These are phyloP conservation scores for Metschnikowia anglica DNA, from an alignment of 805 yeast species.

Conservation along the genomic window DNA sequence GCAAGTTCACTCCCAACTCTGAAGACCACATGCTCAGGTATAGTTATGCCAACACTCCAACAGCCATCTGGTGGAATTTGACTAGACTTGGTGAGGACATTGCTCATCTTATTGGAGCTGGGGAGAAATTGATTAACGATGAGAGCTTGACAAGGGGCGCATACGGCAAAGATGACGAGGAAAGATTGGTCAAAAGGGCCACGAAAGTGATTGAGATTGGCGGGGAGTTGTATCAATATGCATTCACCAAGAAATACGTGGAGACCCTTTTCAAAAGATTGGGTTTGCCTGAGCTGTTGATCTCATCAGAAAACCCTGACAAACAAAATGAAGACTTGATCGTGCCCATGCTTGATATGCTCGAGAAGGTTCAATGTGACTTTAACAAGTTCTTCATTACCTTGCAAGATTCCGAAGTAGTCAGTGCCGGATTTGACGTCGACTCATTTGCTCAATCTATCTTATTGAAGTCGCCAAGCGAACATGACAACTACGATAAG, in stretches of 20 bases:
- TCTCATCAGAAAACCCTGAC: slow-evolving; percentile 32
- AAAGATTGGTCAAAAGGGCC: slow-evolving; percentile 57
- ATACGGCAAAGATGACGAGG: slow-evolving; percentile 50
- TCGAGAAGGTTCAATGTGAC: slow-evolving; percentile 65
- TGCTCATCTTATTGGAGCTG: slow-evolving; percentile 79
- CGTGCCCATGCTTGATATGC: slow-evolving; percentile 58
- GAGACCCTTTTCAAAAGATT: slow-evolving; percentile 60
- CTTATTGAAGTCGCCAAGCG: slow-evolving; percentile 19
- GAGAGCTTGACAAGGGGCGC: slow-evolving; percentile 18
- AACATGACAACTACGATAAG: slow-evolving; percentile 25
- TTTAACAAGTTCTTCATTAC: slow-evolving; percentile 75
- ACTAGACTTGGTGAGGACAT: slow-evolving; percentile 80
- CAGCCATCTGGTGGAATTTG: slow-evolving; percentile 91
- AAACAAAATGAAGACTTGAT: slow-evolving; percentile 47
- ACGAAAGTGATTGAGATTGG: slow-evolving; percentile 60
- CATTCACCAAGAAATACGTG: slow-evolving; percentile 59
- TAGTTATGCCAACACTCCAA: slow-evolving; percentile 80
- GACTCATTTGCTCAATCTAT: slow-evolving; percentile 22
- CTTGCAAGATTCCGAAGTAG: slow-evolving; percentile 50
- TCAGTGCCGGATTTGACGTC: slow-evolving; percentile 13
- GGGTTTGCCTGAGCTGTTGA: slow-evolving; percentile 53
- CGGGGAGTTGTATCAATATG: slow-evolving; percentile 62
- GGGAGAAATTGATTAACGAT: slow-evolving; percentile 47
- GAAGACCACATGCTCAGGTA: slow-evolving; percentile 76
- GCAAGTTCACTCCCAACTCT: slow-evolving; percentile 82